A percentile compares a stretch with the other conserved stretches of the same genome.
phyloP scores from a whole-genome alignment of 306 rosid species.

The Gastrolobium villosum region DNA sequence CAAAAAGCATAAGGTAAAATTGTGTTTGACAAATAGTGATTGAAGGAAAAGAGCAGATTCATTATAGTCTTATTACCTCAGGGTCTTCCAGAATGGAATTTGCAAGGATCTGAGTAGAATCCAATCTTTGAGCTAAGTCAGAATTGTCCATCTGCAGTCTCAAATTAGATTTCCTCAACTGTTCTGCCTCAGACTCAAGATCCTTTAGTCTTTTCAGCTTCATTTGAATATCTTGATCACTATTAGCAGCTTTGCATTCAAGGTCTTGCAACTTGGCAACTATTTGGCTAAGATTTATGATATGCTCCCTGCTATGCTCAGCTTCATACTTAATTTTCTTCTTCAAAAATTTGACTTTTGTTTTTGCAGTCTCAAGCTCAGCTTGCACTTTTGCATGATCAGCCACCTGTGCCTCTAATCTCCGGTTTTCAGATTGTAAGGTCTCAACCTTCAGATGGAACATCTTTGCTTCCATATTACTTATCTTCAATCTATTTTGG shows the following conservation, averaged over 20 bases:
- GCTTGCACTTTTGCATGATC: constrained; percentile 61
- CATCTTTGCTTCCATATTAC: constrained; percentile 81
- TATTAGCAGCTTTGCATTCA: constrained; percentile 48
- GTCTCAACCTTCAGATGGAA: constrained; percentile 79
- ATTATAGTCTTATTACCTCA: constrained; percentile 53
- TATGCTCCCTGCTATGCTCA: constrained; percentile 75
- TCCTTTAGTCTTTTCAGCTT: constrained; percentile 57
- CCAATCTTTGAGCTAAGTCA: too few relatives aligned
- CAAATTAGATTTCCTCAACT: constrained; percentile 54
- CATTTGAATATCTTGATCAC: constrained; percentile 41
- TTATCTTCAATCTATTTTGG: constrained; percentile 78
- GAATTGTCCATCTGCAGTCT: constrained; percentile 61
- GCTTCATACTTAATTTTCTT: constrained; percentile 79
- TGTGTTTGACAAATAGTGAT: not conserved
- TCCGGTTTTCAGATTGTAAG: constrained; percentile 70
- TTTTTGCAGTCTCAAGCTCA: constrained; percentile 78
- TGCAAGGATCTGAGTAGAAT: too few relatives aligned
- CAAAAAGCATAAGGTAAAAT: constrained; percentile 24
- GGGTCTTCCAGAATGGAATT: too few relatives aligned
- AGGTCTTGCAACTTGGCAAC: constrained; percentile 68
- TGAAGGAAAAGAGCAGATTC: not conserved
- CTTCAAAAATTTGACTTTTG: constrained; percentile 72
- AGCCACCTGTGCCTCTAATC: constrained; percentile 63
- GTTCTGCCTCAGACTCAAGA: constrained; percentile 61
- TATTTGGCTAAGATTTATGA: constrained; percentile 67